These are phyloP conservation scores for Penicillium sumatraense DNA, from an alignment of 2,329 filamentous ascomycete species.

Conservation along the genomic window DNA sequence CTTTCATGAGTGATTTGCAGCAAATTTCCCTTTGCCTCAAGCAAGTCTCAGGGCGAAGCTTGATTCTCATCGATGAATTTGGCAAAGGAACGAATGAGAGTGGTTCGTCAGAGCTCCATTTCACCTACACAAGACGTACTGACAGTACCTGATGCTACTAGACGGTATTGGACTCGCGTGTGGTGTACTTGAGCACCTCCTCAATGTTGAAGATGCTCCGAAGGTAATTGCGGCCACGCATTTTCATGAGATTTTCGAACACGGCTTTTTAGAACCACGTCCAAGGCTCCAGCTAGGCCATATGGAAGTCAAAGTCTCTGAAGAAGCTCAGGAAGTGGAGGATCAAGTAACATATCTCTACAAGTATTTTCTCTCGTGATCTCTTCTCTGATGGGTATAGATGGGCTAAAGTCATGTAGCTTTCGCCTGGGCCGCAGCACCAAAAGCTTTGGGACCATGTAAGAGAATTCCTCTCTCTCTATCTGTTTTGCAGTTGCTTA, in stretches of 20 bases:
- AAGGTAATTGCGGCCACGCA: slow-evolving; percentile 68
- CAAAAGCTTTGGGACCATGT: slow-evolving; percentile 80
- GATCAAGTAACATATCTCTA: slow-evolving; percentile 71
- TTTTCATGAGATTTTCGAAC: slow-evolving; percentile 63
- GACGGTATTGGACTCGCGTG: slow-evolving; percentile 69
- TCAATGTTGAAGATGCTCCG: slow-evolving; percentile 55
- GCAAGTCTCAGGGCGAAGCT: slow-evolving; percentile 73
- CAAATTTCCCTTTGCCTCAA: slow-evolving; percentile 79
- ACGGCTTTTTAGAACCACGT: slow-evolving; percentile 54
- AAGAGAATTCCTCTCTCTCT: slow-evolving; percentile 21
- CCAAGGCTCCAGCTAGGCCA: slow-evolving; percentile 58
- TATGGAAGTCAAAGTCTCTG: slow-evolving; percentile 60
- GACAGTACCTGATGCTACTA: slow-evolving; percentile 28
- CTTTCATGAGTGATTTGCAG: slow-evolving; percentile 82
- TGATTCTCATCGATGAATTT: slow-evolving; percentile 94
- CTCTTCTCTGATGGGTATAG: not conserved
- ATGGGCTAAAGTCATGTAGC: slow-evolving; percentile 34
- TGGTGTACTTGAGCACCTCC: slow-evolving; percentile 63
- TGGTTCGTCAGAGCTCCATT: slow-evolving; percentile 36
- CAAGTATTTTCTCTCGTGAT: slow-evolving; percentile 45
- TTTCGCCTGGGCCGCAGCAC: slow-evolving; percentile 68
- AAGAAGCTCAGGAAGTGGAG: slow-evolving; percentile 47
- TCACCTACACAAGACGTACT: not conserved
- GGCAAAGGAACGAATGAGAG: slow-evolving; percentile 69
- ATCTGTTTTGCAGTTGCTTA: not conserved